Evolutionary conservation across 1,284 basidiomycete species (phyloP).

Genomic region (Ceratobasidium sp.): DNA sequence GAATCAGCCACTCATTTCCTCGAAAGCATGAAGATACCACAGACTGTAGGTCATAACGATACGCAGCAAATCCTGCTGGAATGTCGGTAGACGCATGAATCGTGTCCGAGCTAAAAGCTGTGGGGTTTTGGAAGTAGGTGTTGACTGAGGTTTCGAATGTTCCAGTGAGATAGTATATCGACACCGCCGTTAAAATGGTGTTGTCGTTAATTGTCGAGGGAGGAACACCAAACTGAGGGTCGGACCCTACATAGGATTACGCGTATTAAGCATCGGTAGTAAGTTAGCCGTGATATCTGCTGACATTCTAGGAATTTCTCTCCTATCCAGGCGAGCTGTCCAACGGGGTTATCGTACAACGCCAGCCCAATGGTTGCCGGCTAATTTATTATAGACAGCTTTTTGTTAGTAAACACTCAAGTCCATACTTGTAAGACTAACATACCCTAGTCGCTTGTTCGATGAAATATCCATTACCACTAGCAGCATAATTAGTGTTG

Average conservation of each 20-base stretch:
- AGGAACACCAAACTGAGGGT: slow-evolving; percentile 6
- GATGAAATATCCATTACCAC: slow-evolving; percentile 40
- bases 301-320: slow-evolving; percentile 35
- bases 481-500: neutral
- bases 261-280: neutral
- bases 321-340: slow-evolving; percentile 44
- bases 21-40: neutral
- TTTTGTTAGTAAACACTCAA: neutral
- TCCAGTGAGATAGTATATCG: slow-evolving; percentile 45
- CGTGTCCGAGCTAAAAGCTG: neutral
- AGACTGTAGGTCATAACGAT: slow-evolving; percentile 42
- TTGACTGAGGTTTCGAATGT: slow-evolving; percentile 44
- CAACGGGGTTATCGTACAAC: slow-evolving; percentile 45
- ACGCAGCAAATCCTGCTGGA: slow-evolving; percentile 41
- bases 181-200: slow-evolving; percentile 40
- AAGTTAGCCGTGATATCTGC: neutral
- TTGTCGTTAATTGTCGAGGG: slow-evolving; percentile 20
- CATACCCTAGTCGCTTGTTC: slow-evolving; percentile 44
- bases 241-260: neutral
- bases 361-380: slow-evolving; percentile 47
- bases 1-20: neutral
- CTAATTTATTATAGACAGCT: neutral
- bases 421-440: neutral
- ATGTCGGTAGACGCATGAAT: slow-evolving; percentile 22
- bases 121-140: slow-evolving; percentile 44